A percentile compares a stretch with the other conserved stretches of the same genome.
phyloP scores from a whole-genome alignment of 805 yeast species.

The Yarrowia porcina region DNA sequence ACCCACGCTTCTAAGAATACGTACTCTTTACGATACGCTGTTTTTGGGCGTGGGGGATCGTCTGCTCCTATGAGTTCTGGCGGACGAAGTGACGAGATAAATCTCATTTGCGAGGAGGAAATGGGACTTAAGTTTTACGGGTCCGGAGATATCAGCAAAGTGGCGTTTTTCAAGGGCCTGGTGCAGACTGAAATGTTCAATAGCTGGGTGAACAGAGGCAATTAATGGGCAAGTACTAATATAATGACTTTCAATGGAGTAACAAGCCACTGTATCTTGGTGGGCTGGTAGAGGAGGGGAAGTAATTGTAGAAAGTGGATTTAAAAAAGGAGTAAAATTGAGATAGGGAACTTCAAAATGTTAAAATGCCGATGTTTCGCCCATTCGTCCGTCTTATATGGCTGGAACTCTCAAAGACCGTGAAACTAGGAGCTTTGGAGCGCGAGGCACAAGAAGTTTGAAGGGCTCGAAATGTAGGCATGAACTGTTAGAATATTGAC shows the following conservation, averaged over 20 bases:
- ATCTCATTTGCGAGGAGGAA: slow-evolving; percentile 11
- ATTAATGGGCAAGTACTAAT: background rate
- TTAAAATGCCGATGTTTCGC: no score
- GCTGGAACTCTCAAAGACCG: no score
- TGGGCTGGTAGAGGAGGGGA: no score
- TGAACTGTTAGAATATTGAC: no score
- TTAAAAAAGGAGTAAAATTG: no score
- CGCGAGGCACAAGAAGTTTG: no score
- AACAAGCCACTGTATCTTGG: no score
- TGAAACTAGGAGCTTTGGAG: no score
- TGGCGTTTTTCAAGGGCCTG: slow-evolving; percentile 7
- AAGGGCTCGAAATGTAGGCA: no score
- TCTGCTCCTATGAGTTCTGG: background rate
- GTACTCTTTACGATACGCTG: slow-evolving; percentile 6
- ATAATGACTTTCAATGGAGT: background rate
- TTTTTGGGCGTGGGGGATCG: background rate
- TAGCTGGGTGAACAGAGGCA: background rate
- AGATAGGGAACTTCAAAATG: no score
- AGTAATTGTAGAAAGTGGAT: no score
- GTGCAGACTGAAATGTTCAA: slow-evolving; percentile 19
- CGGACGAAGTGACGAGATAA: background rate
- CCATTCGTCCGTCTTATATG: no score
- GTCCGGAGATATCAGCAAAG: background rate
- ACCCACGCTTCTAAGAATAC: background rate
- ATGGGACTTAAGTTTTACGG: slow-evolving; percentile 5